Conservation (phyloP, 306 rosid genomes). For the Glycyrrhiza uralensis region DNA sequence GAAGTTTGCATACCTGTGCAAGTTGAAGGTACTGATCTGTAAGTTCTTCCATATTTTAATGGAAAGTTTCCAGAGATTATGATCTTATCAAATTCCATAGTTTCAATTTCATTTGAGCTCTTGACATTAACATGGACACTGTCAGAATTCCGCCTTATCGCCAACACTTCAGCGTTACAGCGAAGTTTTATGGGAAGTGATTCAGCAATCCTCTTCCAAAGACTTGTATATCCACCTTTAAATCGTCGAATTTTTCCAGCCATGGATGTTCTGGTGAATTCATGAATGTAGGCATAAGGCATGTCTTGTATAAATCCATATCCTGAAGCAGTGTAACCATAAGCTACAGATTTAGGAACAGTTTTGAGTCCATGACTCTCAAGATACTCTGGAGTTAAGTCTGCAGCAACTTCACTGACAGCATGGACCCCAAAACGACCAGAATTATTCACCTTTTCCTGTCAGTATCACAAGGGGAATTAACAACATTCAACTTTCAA, state of each 20-base stretch:
- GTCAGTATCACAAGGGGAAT: slow-evolving; percentile 24
- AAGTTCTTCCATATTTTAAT: slow-evolving; percentile 64
- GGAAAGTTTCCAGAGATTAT: slow-evolving; percentile 84
- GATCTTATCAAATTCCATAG: slow-evolving; percentile 73
- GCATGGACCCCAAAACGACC: slow-evolving; percentile 77
- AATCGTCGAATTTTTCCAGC: slow-evolving; percentile 92
- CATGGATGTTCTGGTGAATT: slow-evolving; percentile 92
- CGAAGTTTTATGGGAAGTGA: slow-evolving; percentile 67
- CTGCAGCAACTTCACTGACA: slow-evolving; percentile 67
- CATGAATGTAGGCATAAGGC: slow-evolving; percentile 90
- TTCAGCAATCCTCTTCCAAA: slow-evolving; percentile 73
- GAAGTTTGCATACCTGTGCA: slow-evolving; percentile 41
- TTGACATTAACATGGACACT: slow-evolving; percentile 44
- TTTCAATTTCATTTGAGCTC: slow-evolving; percentile 36
- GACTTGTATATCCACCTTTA: slow-evolving; percentile 78
- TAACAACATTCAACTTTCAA: slow-evolving; percentile 5
- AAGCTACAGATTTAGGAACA: slow-evolving; percentile 84
- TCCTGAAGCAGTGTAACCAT: slow-evolving; percentile 95
- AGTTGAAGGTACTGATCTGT: slow-evolving; percentile 51
- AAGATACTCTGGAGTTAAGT: slow-evolving; percentile 54
- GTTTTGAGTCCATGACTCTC: slow-evolving; percentile 55
- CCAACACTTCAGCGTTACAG: slow-evolving; percentile 62
- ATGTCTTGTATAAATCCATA: slow-evolving; percentile 88
- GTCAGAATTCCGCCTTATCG: slow-evolving; percentile 50
- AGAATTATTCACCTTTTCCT: slow-evolving; percentile 77